phyloP scores from a whole-genome alignment of 2,329 filamentous ascomycete genomes.

The Chaetomium sp. region DNA sequence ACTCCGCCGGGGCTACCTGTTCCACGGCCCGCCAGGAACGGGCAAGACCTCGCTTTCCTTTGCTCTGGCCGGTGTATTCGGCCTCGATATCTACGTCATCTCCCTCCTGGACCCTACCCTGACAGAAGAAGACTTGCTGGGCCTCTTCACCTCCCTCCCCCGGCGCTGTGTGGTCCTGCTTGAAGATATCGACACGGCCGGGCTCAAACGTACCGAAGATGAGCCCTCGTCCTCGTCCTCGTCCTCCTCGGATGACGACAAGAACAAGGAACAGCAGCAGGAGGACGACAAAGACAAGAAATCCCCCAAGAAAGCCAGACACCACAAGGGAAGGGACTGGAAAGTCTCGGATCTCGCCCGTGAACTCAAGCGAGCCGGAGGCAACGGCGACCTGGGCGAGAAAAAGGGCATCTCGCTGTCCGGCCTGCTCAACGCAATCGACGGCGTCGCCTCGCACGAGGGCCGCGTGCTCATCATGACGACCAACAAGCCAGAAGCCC shows the following conservation, averaged over 20 bases:
- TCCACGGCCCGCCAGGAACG: slow-evolving; percentile 74
- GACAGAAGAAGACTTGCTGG: slow-evolving; percentile 62
- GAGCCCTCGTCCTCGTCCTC: slow-evolving; percentile 28
- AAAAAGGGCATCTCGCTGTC: slow-evolving; percentile 69
- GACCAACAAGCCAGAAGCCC: slow-evolving; percentile 71
- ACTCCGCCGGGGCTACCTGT: slow-evolving; percentile 74
- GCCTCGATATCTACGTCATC: slow-evolving; percentile 67
- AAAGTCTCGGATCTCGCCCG: slow-evolving; percentile 47
- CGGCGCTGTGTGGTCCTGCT: slow-evolving; percentile 66
- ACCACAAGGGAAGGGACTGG: slow-evolving; percentile 41
- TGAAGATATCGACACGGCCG: slow-evolving; percentile 70
- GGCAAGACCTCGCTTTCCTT: slow-evolving; percentile 72
- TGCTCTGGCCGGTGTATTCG: slow-evolving; percentile 66
- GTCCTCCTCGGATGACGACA: slow-evolving; percentile 14
- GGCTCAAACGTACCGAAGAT: slow-evolving; percentile 50
- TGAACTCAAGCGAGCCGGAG: slow-evolving; percentile 47
- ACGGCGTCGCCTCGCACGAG: slow-evolving; percentile 78
- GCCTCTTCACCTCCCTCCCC: slow-evolving; percentile 63
- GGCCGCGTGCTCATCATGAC: slow-evolving; percentile 82
- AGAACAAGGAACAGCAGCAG: slow-evolving; percentile 28
- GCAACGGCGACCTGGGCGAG: slow-evolving; percentile 39
- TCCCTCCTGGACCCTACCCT: slow-evolving; percentile 61
- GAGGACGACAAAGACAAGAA: slow-evolving; percentile 33
- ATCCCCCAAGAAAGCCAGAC: slow-evolving; percentile 39
- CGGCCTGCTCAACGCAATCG: slow-evolving; percentile 79